Evolutionary conservation across 2,329 filamentous ascomycete genomes (phyloP), one percentile per base, ranked within the genome.

Genomic region (Pestalotiopsis fici): DNA sequence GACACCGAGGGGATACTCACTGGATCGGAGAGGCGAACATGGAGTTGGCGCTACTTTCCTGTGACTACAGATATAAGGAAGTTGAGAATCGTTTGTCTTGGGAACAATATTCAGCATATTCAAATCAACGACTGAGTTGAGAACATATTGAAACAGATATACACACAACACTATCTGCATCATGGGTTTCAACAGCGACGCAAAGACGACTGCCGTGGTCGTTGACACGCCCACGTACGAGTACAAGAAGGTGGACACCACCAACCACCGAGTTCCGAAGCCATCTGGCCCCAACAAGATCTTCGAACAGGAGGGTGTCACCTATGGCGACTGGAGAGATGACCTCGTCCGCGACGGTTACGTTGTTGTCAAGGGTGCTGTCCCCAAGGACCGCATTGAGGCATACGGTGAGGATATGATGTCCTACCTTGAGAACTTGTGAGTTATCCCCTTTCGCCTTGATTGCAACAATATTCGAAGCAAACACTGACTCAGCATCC

Each of bases 361-460:
- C 62, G 71, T 66, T n/a, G 73, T 76, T 12, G 71, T 76, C 67
- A 74, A 75, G 65, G 71, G 72, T 12, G 73, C 70, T 27, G 64
- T 73, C 27, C 67, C 70, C 11, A n/a, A 60, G 11, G 70, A 73
- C 28, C 67, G 66, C 15, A 69, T 69, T 55, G 61, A 64, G 13
- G 31, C 61, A n/a, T 71, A 71, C 64, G 70, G 67, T 50, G 64
- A 73, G 21, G 47, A 67, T 35, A 69, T 70, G 61, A 66, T 65
- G 35, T 28, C 27, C 6, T 61, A 61, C 59, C 59, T 61, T 2
- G 59, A 61, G 59, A 61, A 27, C 59, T 61, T 61, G 59, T 61
- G n/a, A 61, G 59, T 61, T 35, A n/a, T 37, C n/a, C 59, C 31
- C n/a, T n/a, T n/a, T n/a, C n/a, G n/a, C n/a, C n/a, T n/a, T n/a